Evolutionary conservation across 2,329 filamentous ascomycete genomes (phyloP), one percentile per base, ranked within the genome.

Genomic region (Paracamarosporium sp.): DNA sequence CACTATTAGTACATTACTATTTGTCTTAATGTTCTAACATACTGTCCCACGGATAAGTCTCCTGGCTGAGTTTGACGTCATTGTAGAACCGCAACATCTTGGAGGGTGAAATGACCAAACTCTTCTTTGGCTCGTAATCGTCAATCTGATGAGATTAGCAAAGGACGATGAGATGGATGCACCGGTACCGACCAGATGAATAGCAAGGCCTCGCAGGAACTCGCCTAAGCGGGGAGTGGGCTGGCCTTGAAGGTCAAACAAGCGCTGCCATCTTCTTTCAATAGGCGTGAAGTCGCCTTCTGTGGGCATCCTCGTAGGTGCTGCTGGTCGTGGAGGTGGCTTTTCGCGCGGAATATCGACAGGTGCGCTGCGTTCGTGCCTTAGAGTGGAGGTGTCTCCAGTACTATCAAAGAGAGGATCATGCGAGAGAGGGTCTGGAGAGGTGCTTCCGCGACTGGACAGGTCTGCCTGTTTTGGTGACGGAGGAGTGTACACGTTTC

Each of bases 11-110:
- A 43, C 33, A n/a, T 28, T 20, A n/a, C 22, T 9, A 44, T 17
- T 20, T 8, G 28, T 35, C 9, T n/a, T 7, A 50, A 22, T 12
- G 28, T 2, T 12, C 20, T 4, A 24, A 71, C 83, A 76, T 77
- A 89, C 89, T 83, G 63, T 85, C 76, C 80, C 91, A 92, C 2
- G 87, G 88, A 71, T 91, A 89, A 2, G 82, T 80, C 67, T 96
- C 92, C 13, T 83, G 78, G 0, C 85, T 77, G 1, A 93, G 73
- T 50, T 82, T 83, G 56, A 90, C 90, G 53, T 86, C 84, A 15
- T 85, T 81, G 70, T 96, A 96, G 64, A 93, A 91, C 46, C 83
- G 82, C 13, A 86, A 82, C 80, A 97, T 85, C 77, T 95, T 95
- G 5, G 86, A 79, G 0, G 92, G 92, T 0, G 89, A 86, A 33